A percentile compares a stretch with the other conserved stretches of the same genome.
Conservation (phyloP, 2,329 filamentous ascomycete genomes). For the Alternaria viburni region DNA sequence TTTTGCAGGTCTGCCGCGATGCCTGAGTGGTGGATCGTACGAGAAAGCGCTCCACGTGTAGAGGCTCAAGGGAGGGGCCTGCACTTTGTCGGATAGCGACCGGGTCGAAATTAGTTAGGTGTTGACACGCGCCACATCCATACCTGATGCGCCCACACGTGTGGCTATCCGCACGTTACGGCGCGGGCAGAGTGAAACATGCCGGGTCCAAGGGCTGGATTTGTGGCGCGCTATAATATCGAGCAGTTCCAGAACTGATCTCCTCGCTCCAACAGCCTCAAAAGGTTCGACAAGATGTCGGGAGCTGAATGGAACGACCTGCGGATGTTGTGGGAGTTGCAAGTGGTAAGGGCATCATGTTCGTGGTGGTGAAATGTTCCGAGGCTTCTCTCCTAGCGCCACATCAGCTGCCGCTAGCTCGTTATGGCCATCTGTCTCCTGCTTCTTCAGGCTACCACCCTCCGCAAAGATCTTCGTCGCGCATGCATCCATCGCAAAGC, state of each 20-base stretch:
- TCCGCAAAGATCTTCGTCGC: neutral
- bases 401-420: neutral
- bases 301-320: neutral
- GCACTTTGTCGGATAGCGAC: neutral
- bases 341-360: neutral
- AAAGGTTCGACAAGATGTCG: neutral
- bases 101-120: neutral
- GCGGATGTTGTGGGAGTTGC: neutral
- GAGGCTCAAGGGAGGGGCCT: neutral
- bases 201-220: neutral
- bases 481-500: neutral
- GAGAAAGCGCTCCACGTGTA: neutral
- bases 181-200: neutral
- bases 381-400: neutral
- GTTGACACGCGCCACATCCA: neutral
- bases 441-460: neutral
- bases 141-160: neutral
- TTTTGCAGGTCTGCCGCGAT: neutral
- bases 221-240: neutral
- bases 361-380: neutral
- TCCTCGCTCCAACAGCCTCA: neutral
- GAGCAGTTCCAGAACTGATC: neutral
- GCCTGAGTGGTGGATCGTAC: conserved; percentile 7
- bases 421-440: neutral
- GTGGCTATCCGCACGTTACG: neutral